Percentiles rank a stretch among this genome's conserved stretches.
These are phyloP conservation scores for Aegilops sharonensis DNA, from an alignment of 176 grass and related monocot species.

Conservation along the genomic window DNA sequence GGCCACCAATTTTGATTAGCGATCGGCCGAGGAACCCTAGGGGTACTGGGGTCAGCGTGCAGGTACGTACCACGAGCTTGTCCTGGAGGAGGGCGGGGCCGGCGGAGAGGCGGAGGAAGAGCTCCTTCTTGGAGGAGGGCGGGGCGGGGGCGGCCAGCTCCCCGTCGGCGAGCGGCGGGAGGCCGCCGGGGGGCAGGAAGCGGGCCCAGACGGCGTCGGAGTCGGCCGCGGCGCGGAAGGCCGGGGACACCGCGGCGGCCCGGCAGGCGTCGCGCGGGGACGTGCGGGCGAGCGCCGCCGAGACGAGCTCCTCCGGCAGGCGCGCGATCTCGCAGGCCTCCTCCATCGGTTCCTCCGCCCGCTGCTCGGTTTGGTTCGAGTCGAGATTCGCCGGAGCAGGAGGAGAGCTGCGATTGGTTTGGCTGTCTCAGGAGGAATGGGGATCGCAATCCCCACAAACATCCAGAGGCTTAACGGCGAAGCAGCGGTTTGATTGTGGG, in stretches of 20 bases:
- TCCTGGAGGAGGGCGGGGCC: constrained; percentile 39
- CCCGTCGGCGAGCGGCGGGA: constrained; percentile 29
- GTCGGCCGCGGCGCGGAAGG: constrained; percentile 50
- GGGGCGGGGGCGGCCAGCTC: constrained; percentile 1
- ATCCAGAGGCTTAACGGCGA: background rate
- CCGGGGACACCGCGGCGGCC: constrained; percentile 32
- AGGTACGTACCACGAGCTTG: constrained; percentile 30
- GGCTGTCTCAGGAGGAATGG: too few relatives aligned
- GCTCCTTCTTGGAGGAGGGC: constrained; percentile 34
- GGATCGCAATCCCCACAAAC: too few relatives aligned
- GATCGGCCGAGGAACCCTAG: too few relatives aligned
- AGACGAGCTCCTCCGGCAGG: constrained; percentile 58
- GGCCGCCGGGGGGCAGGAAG: constrained; percentile 52
- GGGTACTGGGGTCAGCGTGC: too few relatives aligned
- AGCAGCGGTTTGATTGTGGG: background rate
- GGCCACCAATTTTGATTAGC: background rate
- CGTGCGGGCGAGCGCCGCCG: constrained; percentile 44
- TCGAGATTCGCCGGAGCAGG: too few relatives aligned
- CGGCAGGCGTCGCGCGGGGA: constrained; percentile 51
- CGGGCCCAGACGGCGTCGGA: constrained; percentile 65
- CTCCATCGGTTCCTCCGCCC: background rate
- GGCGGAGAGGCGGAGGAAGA: constrained; percentile 52
- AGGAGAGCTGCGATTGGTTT: too few relatives aligned
- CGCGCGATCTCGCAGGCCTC: constrained; percentile 17
- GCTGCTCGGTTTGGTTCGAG: too few relatives aligned